These are phyloP conservation scores for Vaccinium vitisidaea DNA, from an alignment of 148 eudicot species.

Conservation along the genomic window DNA sequence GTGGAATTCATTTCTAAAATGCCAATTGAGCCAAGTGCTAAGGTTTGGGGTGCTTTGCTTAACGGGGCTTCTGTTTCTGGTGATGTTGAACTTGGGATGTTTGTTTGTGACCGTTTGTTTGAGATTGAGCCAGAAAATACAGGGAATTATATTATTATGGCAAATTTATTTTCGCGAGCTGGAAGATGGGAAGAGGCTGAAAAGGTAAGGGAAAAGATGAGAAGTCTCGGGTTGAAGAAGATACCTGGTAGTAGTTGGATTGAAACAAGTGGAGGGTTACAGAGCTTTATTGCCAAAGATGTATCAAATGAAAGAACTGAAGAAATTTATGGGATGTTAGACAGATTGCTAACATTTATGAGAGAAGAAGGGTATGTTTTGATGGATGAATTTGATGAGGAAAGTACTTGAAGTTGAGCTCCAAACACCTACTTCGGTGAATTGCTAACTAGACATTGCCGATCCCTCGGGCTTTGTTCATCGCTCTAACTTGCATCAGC, in stretches of 20 bases:
- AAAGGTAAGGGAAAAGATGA: slow-evolving; percentile 37
- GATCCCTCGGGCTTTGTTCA: not conserved
- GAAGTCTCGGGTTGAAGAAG: slow-evolving; percentile 43
- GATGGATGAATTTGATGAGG: slow-evolving; percentile 34
- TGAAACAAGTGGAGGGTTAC: slow-evolving; percentile 30
- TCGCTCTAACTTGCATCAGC: not conserved
- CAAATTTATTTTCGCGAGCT: slow-evolving; percentile 50
- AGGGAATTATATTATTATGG: slow-evolving; percentile 50
- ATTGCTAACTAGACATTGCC: not conserved
- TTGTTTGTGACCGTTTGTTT: slow-evolving; percentile 44
- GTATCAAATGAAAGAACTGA: slow-evolving; percentile 25
- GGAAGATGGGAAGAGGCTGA: slow-evolving; percentile 62
- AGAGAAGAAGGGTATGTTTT: slow-evolving; percentile 26
- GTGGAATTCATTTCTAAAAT: slow-evolving; percentile 43
- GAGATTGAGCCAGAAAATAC: slow-evolving; percentile 54
- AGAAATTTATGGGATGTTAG: slow-evolving; percentile 25
- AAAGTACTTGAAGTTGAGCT: slow-evolving; percentile 17
- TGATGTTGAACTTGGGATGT: slow-evolving; percentile 50
- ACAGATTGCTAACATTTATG: slow-evolving; percentile 25
- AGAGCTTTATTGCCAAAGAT: slow-evolving; percentile 33
- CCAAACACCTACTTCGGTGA: not conserved
- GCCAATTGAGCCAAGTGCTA: slow-evolving; percentile 54
- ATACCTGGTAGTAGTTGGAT: slow-evolving; percentile 52
- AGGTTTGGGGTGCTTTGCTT: slow-evolving; percentile 54
- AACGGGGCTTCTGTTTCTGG: slow-evolving; percentile 57